These are phyloP conservation scores for Kodamaea derodonti DNA, from an alignment of 1,139 yeast species.

Conservation along the genomic window DNA sequence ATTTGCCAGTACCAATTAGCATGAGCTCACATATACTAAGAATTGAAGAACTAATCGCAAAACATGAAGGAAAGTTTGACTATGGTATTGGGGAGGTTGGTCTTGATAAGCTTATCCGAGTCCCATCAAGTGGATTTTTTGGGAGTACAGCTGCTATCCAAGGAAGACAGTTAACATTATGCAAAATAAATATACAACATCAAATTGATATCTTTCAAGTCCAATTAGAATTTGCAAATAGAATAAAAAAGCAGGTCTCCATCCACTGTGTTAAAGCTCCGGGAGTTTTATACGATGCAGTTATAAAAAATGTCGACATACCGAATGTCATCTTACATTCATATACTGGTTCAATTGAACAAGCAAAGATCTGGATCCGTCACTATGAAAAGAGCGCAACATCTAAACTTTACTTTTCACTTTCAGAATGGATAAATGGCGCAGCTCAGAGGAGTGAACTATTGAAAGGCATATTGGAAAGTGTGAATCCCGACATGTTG, in stretches of 20 bases:
- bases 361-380: slow-evolving; percentile 51
- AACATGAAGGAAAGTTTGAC: slow-evolving; percentile 18
- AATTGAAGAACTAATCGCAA: slow-evolving; percentile 20
- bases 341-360: slow-evolving; percentile 78
- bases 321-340: slow-evolving; percentile 68
- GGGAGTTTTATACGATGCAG: slow-evolving; percentile 50
- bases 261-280: slow-evolving; percentile 84
- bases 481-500: slow-evolving; percentile 22
- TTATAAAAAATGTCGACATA: slow-evolving; percentile 21
- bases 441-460: slow-evolving; percentile 17
- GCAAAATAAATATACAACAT: slow-evolving; percentile 33
- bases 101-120: slow-evolving; percentile 68
- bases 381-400: slow-evolving; percentile 14
- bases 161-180: slow-evolving; percentile 6
- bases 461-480: slow-evolving; percentile 23
- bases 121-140: slow-evolving; percentile 59
- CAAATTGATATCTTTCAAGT: slow-evolving; percentile 50
- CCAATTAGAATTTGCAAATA: slow-evolving; percentile 55
- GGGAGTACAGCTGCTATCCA: slow-evolving; percentile 28
- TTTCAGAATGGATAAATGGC: slow-evolving; percentile 60
- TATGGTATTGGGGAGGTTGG: slow-evolving; percentile 84
- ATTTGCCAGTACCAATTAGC: slow-evolving; percentile 60
- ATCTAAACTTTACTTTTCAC: slow-evolving; percentile 46
- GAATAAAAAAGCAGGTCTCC: slow-evolving; percentile 52
- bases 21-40: slow-evolving; percentile 34